Evolutionary conservation across 2,329 filamentous ascomycete species (phyloP).

Genomic region (Calonectria naviculata): DNA sequence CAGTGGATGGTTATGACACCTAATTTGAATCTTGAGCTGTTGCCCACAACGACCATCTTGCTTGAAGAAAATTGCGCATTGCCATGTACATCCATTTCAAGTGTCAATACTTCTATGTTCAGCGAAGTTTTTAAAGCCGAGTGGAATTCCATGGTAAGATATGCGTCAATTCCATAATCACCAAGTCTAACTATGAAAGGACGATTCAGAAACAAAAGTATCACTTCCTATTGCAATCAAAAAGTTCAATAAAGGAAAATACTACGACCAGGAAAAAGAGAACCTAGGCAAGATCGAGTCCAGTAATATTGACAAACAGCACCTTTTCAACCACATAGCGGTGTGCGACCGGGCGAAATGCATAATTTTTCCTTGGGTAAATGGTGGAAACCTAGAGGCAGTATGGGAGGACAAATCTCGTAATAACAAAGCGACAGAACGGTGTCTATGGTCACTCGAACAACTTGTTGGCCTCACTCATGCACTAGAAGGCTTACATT

Average conservation of each 20-base stretch:
- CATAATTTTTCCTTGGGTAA: conserved; percentile 15
- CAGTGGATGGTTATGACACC: conserved; percentile 4
- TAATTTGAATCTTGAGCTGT: neutral
- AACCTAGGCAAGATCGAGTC: neutral
- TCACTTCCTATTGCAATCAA: neutral
- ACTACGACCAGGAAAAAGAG: neutral
- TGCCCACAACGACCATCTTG: neutral
- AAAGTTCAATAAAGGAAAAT: neutral
- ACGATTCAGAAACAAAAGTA: neutral
- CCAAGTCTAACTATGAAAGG: neutral
- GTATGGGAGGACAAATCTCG: neutral
- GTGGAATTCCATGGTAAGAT: neutral
- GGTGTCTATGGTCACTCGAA: conserved; percentile 5
- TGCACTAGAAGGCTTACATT: neutral
- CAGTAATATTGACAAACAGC: neutral
- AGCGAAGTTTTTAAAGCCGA: conserved; percentile 1
- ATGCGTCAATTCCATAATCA: neutral
- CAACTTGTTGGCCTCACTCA: neutral
- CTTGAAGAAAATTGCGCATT: conserved; percentile 11
- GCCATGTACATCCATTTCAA: neutral
- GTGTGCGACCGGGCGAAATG: neutral
- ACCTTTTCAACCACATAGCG: conserved; percentile 7
- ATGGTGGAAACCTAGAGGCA: neutral
- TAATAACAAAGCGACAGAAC: neutral
- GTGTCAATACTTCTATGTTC: neutral